Evolutionary conservation across 306 rosid species (phyloP).

Genomic region (Echinosophora koreensis): DNA sequence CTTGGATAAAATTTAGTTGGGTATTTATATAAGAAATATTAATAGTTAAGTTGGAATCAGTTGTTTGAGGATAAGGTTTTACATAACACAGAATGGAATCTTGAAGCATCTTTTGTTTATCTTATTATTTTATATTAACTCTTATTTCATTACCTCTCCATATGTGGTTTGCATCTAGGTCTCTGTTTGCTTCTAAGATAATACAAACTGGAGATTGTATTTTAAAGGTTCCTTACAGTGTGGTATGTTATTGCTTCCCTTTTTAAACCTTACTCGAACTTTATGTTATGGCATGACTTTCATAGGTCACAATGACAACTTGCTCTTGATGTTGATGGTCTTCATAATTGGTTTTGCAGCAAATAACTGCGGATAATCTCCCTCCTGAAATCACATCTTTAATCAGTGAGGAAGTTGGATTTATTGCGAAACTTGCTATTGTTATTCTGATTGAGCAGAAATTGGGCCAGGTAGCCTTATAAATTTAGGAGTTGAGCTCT

Average conservation of each 20-base stretch:
- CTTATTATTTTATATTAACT: not conserved
- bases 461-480: constrained; percentile 56
- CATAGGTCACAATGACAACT: not conserved
- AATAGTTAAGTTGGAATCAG: not conserved
- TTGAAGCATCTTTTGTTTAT: constrained; percentile 1
- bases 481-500: constrained; percentile 33
- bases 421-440: constrained; percentile 68
- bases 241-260: constrained; percentile 50
- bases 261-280: constrained; percentile 7
- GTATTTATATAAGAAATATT: constrained; percentile 13
- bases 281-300: not conserved
- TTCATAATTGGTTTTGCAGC: constrained; percentile 61
- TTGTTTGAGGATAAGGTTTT: constrained; percentile 27
- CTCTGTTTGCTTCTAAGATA: constrained; percentile 68
- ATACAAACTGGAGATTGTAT: constrained; percentile 70
- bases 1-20: not conserved
- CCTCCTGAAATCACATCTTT: constrained; percentile 54
- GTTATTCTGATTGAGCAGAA: constrained; percentile 69
- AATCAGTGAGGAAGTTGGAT: constrained; percentile 58
- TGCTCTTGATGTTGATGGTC: constrained; percentile 22
- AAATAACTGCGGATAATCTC: constrained; percentile 69
- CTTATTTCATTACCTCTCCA: not conserved
- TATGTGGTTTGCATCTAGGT: constrained; percentile 49
- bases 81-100: not conserved
- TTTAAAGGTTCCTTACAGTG: constrained; percentile 74